These are phyloP conservation scores for Chytriomyces confervae DNA, from an alignment of 192 early-diverging fungal genomes.

Conservation along the genomic window DNA sequence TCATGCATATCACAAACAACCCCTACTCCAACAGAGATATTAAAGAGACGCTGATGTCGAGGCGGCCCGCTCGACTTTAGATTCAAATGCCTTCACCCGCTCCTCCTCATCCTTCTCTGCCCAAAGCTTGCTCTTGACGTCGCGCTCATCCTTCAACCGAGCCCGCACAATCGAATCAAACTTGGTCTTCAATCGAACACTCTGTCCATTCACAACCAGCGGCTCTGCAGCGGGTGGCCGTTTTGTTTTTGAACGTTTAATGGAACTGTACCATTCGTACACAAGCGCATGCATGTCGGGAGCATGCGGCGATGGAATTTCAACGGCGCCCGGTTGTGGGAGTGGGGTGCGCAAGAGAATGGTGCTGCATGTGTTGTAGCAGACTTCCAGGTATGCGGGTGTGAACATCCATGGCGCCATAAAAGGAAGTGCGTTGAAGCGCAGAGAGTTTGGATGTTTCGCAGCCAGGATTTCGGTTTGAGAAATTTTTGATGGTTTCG, in stretches of 20 bases:
- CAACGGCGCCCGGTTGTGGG: slow-evolving; percentile 79
- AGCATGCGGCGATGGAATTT: slow-evolving; percentile 93
- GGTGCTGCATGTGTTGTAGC: slow-evolving; percentile 90
- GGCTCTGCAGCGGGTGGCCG: slow-evolving; percentile 37
- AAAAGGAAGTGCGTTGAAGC: slow-evolving; percentile 65
- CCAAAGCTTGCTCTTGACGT: slow-evolving; percentile 16
- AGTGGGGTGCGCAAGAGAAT: slow-evolving; percentile 89
- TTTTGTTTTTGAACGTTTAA: slow-evolving; percentile 43
- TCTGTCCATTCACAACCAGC: slow-evolving; percentile 45
- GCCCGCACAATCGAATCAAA: slow-evolving; percentile 53
- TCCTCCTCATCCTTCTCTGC: slow-evolving; percentile 20
- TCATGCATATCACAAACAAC: not conserved
- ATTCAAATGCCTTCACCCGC: slow-evolving; percentile 13
- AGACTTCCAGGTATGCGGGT: slow-evolving; percentile 96
- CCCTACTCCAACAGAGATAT: too few relatives aligned
- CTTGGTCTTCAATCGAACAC: slow-evolving; percentile 55
- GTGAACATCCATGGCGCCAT: slow-evolving; percentile 92
- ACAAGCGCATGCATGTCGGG: slow-evolving; percentile 89
- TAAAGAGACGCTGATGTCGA: not conserved
- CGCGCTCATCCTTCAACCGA: slow-evolving; percentile 40
- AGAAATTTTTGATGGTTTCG: not conserved
- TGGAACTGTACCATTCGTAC: slow-evolving; percentile 87
- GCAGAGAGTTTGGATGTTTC: slow-evolving; percentile 35
- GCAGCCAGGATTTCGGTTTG: slow-evolving; percentile 59
- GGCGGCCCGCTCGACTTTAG: not conserved